Conservation (phyloP, 1,284 basidiomycete genomes). For the Microbotryomycetes sp. region DNA sequence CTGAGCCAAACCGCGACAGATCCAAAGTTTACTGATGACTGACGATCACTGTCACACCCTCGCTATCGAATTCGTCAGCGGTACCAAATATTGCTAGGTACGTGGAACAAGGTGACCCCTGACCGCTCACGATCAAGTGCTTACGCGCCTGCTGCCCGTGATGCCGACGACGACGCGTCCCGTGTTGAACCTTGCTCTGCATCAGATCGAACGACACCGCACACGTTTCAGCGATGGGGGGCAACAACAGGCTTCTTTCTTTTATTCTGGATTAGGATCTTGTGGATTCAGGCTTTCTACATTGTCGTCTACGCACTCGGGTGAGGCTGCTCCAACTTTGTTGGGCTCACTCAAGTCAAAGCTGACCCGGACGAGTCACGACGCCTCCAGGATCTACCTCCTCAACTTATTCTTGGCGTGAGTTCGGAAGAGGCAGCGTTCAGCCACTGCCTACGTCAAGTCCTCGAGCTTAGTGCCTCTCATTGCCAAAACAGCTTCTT, state of each 20-base stretch:
- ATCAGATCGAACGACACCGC: conserved; percentile 79
- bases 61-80: conserved; percentile 6
- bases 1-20: not conserved
- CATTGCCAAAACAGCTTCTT: conserved; percentile 67
- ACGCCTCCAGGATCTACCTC: conserved; percentile 60
- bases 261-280: conserved; percentile 79
- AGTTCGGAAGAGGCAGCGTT: not conserved
- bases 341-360: not conserved
- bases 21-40: too few relatives aligned
- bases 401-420: conserved; percentile 59
- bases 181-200: not conserved
- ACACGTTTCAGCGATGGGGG: conserved; percentile 83
- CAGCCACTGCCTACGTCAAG: conserved; percentile 39
- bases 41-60: not conserved
- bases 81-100: conserved; percentile 25
- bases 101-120: not conserved
- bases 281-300: conserved; percentile 65
- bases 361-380: not conserved
- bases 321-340: conserved; percentile 15
- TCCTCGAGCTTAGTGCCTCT: conserved; percentile 42
- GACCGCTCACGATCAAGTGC: not conserved
- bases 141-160: not conserved
- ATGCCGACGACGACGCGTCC: not conserved
- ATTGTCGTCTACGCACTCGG: conserved; percentile 41
- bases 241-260: conserved; percentile 63